Evolutionary conservation across 148 eudicot genomes (phyloP).

Genomic region (Camellia japonica): DNA sequence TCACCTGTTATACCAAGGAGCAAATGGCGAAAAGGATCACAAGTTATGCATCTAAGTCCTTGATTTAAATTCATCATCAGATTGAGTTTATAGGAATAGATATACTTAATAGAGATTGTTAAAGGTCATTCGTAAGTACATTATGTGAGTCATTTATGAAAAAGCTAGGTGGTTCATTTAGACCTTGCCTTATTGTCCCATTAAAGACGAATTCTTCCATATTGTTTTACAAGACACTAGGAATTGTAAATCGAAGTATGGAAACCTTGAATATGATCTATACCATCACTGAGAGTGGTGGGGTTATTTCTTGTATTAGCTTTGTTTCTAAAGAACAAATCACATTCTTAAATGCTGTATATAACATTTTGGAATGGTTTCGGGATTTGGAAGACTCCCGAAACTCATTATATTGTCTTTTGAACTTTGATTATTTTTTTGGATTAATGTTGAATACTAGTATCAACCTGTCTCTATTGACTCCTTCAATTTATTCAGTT

Average conservation of each 20-base stretch:
- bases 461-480: too few species aligned
- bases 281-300: too few species aligned
- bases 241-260: too few species aligned
- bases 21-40: constrained; percentile 98
- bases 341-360: background rate
- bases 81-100: background rate
- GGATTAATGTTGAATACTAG: too few species aligned
- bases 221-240: background rate
- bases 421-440: too few species aligned
- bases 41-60: constrained; percentile 45
- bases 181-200: too few species aligned
- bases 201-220: too few species aligned
- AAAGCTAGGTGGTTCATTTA: background rate
- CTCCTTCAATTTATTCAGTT: too few species aligned
- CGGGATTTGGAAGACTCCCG: background rate
- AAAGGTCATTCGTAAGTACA: background rate
- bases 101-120: background rate
- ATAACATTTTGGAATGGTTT: background rate
- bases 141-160: background rate
- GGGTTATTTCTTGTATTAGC: too few species aligned
- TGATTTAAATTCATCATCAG: constrained; percentile 1
- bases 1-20: constrained; percentile 61
- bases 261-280: too few species aligned
- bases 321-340: background rate
- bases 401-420: background rate